A percentile compares a stretch with the other conserved stretches of the same genome.
phyloP scores from a whole-genome alignment of 768 basidiomycete genomes.

The Phaeolepiota aurea region DNA sequence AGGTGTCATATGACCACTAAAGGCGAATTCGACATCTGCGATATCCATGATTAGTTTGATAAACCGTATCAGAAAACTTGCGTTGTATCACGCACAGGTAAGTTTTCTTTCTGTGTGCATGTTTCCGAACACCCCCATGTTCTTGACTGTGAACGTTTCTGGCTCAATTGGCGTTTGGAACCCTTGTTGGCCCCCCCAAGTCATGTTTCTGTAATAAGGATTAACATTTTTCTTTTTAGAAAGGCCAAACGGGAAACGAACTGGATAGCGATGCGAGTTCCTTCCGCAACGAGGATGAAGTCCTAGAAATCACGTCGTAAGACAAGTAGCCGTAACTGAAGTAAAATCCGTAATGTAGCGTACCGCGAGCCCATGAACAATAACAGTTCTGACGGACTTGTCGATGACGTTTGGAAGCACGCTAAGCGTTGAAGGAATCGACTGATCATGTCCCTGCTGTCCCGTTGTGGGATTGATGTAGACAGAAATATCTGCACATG shows the following conservation, averaged over 20 bases:
- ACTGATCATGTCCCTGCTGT: conserved; percentile 34
- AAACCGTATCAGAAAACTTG: no score
- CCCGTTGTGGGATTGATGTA: conserved; percentile 37
- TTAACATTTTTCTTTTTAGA: not conserved
- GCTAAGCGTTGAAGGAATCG: conserved; percentile 50
- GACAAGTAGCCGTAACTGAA: not conserved
- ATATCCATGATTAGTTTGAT: conserved; percentile 2
- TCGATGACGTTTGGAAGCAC: conserved; percentile 66
- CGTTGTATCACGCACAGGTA: conserved; percentile 36
- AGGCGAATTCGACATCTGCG: conserved; percentile 48
- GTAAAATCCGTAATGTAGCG: conserved; percentile 26
- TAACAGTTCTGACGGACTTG: conserved; percentile 53
- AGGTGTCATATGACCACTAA: conserved; percentile 53
- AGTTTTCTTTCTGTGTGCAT: conserved; percentile 56
- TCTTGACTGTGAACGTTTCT: conserved; percentile 56
- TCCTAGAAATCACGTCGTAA: conserved; percentile 20
- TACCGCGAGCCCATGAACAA: conserved; percentile 61
- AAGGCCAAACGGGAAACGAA: conserved; percentile 1
- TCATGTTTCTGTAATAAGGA: conserved; percentile 24
- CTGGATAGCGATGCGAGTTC: conserved; percentile 49
- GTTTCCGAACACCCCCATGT: conserved; percentile 54
- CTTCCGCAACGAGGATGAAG: conserved; percentile 34
- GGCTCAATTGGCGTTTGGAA: conserved; percentile 55
- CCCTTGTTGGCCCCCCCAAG: conserved; percentile 55
- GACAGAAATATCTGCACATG: conserved; percentile 44